These are phyloP conservation scores for Komagataella kurtzmanii DNA, from an alignment of 805 yeast genomes.

Conservation along the genomic window DNA sequence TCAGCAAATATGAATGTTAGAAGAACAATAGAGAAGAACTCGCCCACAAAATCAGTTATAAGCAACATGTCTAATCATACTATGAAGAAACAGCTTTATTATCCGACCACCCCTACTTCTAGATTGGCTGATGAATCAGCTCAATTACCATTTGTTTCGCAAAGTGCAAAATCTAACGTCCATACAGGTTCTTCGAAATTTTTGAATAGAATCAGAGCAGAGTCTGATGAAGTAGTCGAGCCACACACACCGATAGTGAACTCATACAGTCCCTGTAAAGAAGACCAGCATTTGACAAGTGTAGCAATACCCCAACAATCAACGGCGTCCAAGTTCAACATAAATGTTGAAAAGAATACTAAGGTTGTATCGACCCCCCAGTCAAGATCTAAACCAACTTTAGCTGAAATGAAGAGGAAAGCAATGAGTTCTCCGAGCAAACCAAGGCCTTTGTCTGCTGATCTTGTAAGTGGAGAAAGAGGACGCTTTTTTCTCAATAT, in stretches of 20 bases:
- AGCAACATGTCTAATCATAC: neutral
- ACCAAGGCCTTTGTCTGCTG: neutral
- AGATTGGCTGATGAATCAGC: neutral
- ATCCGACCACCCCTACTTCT: neutral
- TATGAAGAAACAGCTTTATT: neutral
- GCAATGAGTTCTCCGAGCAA: neutral
- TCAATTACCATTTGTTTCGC: neutral
- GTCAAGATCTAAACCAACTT: neutral
- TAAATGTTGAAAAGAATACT: neutral
- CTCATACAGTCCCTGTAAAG: neutral
- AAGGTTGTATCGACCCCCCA: neutral
- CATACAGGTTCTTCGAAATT: neutral
- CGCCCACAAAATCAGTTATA: neutral
- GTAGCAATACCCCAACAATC: neutral
- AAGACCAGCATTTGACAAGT: neutral
- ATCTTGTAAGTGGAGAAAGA: conserved; percentile 15
- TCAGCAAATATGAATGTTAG: neutral
- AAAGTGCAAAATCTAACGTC: neutral
- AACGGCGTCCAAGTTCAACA: neutral
- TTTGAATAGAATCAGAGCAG: neutral
- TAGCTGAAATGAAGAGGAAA: neutral
- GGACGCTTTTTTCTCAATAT: conserved; percentile 45
- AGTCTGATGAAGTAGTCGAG: neutral
- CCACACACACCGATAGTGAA: neutral
- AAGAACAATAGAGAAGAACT: neutral